Percentiles rank a stretch among this genome's conserved stretches.
Evolutionary conservation across 2,329 filamentous ascomycete species (phyloP).

Genomic region (Tolypocladium tundrense): DNA sequence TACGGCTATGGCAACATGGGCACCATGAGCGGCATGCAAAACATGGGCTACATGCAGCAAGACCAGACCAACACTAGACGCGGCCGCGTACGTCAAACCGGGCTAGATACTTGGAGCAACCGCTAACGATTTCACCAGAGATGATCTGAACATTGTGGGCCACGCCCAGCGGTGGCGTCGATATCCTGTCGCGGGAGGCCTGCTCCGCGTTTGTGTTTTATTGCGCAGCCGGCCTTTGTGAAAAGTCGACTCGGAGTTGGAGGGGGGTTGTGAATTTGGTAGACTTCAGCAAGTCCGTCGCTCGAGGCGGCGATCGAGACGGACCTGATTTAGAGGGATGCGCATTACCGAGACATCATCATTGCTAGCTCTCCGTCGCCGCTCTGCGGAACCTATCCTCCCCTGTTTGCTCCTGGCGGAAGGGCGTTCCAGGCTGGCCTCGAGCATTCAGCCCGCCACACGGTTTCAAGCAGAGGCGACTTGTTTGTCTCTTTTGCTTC

Average conservation of each 20-base stretch:
- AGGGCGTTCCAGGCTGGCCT: slow-evolving; percentile 1
- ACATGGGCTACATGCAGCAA: slow-evolving; percentile 42
- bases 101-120: slow-evolving; percentile 7
- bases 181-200: not conserved
- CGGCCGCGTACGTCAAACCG: slow-evolving; percentile 41
- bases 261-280: slow-evolving; percentile 1
- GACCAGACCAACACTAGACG: slow-evolving; percentile 46
- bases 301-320: not conserved
- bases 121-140: slow-evolving; percentile 17
- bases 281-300: not conserved
- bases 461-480: slow-evolving; percentile 1
- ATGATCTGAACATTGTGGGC: slow-evolving; percentile 8
- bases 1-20: slow-evolving; percentile 36
- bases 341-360: not conserved
- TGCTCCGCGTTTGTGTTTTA: not conserved
- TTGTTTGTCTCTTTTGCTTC: slow-evolving; percentile 2
- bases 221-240: not conserved
- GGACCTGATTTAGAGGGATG: not conserved
- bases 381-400: not conserved
- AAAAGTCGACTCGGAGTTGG: not conserved
- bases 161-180: not conserved
- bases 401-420: not conserved
- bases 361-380: not conserved
- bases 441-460: not conserved
- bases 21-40: slow-evolving; percentile 36